Conservation (phyloP, 768 basidiomycete species). For the Hericium alpestre region DNA sequence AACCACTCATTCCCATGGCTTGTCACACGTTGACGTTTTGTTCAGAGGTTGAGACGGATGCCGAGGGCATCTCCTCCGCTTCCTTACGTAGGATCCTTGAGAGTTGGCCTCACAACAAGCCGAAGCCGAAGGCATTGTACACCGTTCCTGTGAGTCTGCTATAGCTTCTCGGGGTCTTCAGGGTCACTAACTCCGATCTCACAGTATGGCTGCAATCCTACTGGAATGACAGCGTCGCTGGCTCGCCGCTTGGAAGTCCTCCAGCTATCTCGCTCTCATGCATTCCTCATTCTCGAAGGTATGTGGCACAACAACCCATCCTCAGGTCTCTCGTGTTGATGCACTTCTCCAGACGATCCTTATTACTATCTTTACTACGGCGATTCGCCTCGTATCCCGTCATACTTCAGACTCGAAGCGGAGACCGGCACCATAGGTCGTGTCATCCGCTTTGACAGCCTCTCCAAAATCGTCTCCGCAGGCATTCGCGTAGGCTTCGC, state of each 20-base stretch:
- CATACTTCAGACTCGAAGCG: conserved; percentile 75
- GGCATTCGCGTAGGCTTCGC: conserved; percentile 78
- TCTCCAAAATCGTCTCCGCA: conserved; percentile 73
- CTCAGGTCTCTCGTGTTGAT: neutral
- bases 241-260: conserved; percentile 66
- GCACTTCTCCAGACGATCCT: conserved; percentile 53
- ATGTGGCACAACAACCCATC: conserved; percentile 2
- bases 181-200: neutral
- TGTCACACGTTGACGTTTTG: neutral
- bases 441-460: conserved; percentile 81
- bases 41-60: conserved; percentile 71
- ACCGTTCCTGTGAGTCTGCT: conserved; percentile 50
- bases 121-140: conserved; percentile 71
- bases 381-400: conserved; percentile 47
- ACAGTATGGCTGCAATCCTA: conserved; percentile 81
- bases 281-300: conserved; percentile 84
- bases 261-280: conserved; percentile 56
- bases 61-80: conserved; percentile 51
- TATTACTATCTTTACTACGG: conserved; percentile 76
- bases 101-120: conserved; percentile 63
- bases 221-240: conserved; percentile 64
- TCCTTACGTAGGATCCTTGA: conserved; percentile 59
- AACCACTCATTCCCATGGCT: neutral
- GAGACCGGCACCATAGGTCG: conserved; percentile 55
- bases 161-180: conserved; percentile 1